Evolutionary conservation across 495 filamentous ascomycete species (phyloP).

Genomic region (Penicillium ucsense): DNA sequence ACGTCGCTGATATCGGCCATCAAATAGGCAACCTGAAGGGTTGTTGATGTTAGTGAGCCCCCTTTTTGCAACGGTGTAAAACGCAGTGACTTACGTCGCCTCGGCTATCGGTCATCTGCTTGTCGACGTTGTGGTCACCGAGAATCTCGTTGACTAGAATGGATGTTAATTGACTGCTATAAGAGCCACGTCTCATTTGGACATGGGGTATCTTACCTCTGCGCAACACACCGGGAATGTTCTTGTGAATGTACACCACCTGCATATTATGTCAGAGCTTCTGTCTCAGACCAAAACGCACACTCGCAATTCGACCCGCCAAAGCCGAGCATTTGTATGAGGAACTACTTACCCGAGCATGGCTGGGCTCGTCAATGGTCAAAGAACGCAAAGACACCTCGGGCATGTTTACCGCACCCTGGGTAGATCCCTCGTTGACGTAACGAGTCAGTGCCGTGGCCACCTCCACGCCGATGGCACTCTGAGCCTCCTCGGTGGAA

Average conservation of each 20-base stretch:
- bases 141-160: constrained; percentile 81
- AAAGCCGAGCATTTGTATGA: neutral
- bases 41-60: neutral
- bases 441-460: constrained; percentile 77
- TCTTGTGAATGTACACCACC: constrained; percentile 92
- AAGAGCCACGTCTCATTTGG: neutral
- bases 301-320: too few relatives aligned
- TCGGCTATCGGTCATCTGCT: constrained; percentile 92
- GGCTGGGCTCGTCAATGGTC: constrained; percentile 77
- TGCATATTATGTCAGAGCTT: constrained; percentile 14
- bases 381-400: constrained; percentile 82
- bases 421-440: constrained; percentile 82
- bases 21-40: constrained; percentile 68
- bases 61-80: neutral
- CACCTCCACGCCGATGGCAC: constrained; percentile 93
- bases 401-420: constrained; percentile 91
- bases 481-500: constrained; percentile 95
- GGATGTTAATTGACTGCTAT: neutral
- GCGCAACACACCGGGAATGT: constrained; percentile 86
- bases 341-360: constrained; percentile 55
- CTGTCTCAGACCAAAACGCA: neutral
- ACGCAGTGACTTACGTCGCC: constrained; percentile 55
- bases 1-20: constrained; percentile 97
- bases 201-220: constrained; percentile 42
- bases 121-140: constrained; percentile 92